phyloP scores from a whole-genome alignment of 352 stramenopile species.

The Phytophthora pluvialis region DNA sequence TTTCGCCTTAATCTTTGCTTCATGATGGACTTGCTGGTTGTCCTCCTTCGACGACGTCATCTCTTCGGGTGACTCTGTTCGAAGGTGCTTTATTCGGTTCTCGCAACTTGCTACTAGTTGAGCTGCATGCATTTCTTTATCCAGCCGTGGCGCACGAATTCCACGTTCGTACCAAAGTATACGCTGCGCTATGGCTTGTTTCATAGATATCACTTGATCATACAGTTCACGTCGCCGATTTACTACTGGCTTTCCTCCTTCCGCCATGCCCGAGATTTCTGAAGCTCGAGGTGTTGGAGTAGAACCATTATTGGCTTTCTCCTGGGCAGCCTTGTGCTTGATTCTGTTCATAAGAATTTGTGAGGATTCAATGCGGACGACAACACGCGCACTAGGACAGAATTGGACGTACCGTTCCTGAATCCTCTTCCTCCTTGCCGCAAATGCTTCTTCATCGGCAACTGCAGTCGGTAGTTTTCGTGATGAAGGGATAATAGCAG shows the following conservation, averaged over 20 bases:
- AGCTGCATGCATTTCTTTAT: slow-evolving; percentile 28
- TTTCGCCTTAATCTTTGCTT: slow-evolving; percentile 13
- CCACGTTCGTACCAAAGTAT: slow-evolving; percentile 26
- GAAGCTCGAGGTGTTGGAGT: slow-evolving; percentile 13
- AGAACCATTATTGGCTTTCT: slow-evolving; percentile 23
- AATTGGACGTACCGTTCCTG: slow-evolving; percentile 40
- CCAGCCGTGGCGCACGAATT: slow-evolving; percentile 12
- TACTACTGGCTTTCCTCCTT: neutral
- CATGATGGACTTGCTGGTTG: slow-evolving; percentile 9
- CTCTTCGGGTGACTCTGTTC: slow-evolving; percentile 28
- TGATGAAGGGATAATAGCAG: neutral
- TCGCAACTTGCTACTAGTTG: slow-evolving; percentile 47
- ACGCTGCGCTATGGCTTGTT: slow-evolving; percentile 27
- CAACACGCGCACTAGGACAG: neutral
- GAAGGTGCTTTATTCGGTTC: slow-evolving; percentile 48
- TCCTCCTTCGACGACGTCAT: slow-evolving; percentile 14
- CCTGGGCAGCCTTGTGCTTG: slow-evolving; percentile 25
- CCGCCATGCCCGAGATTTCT: neutral
- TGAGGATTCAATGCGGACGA: neutral
- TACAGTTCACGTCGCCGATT: slow-evolving; percentile 53
- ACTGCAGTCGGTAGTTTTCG: slow-evolving; percentile 6
- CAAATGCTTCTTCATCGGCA: slow-evolving; percentile 29
- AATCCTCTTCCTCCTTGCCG: slow-evolving; percentile 27
- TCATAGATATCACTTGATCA: slow-evolving; percentile 45
- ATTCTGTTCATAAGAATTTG: slow-evolving; percentile 24